A percentile compares a stretch with the other conserved stretches of the same genome.
Evolutionary conservation across 1,284 basidiomycete species (phyloP).

Genomic region (Coniophora puteana): DNA sequence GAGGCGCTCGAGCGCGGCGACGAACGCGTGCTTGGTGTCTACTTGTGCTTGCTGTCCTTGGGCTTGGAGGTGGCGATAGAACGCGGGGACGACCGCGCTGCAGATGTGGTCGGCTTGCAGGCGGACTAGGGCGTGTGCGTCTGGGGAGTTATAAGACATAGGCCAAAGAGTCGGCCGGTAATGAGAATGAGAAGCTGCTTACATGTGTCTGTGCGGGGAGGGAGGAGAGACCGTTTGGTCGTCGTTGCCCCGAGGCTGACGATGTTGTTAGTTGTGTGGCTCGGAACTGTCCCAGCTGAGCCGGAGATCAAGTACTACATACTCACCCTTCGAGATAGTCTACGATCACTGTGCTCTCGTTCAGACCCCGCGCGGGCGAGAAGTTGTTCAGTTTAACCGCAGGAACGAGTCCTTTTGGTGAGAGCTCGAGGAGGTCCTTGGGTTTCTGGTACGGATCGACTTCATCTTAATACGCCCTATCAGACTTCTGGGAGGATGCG

Average conservation of each 20-base stretch:
- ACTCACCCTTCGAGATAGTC: conserved; percentile 73
- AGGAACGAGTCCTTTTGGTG: conserved; percentile 78
- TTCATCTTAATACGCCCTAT: conserved; percentile 44
- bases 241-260: conserved; percentile 43
- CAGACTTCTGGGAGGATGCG: not conserved
- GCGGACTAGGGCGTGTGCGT: conserved; percentile 62
- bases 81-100: conserved; percentile 64
- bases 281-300: not conserved
- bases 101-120: conserved; percentile 69
- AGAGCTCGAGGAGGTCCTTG: conserved; percentile 69
- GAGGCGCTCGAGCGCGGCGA: conserved; percentile 50
- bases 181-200: conserved; percentile 20
- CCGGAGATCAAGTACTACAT: conserved; percentile 16
- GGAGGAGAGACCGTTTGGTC: conserved; percentile 50
- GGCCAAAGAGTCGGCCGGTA: not conserved
- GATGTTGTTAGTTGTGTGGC: not conserved
- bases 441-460: conserved; percentile 84
- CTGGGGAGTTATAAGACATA: conserved; percentile 27
- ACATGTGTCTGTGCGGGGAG: conserved; percentile 60
- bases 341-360: conserved; percentile 71
- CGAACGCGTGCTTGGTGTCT: conserved; percentile 54
- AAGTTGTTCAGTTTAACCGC: conserved; percentile 55
- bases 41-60: conserved; percentile 60
- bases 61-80: conserved; percentile 78
- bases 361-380: conserved; percentile 50